Evolutionary conservation across 2,329 filamentous ascomycete genomes (phyloP).

Genomic region (Aspergillus japonicus): DNA sequence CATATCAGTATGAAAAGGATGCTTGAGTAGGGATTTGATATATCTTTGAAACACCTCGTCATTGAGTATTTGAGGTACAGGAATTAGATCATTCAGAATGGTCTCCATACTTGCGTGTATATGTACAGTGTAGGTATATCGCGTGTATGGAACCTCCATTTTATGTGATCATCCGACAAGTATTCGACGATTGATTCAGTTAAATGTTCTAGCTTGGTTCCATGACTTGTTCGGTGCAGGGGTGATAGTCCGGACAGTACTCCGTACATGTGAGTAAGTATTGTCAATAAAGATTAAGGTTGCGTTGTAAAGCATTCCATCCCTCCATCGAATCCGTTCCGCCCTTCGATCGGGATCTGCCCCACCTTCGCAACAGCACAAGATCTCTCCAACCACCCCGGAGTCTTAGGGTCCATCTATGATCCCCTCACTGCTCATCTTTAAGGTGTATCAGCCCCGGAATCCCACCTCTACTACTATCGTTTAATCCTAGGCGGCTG

Average conservation of each 20-base stretch:
- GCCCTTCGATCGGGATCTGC: not conserved
- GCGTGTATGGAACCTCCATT: too few species aligned
- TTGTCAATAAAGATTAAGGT: not conserved
- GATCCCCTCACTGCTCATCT: not conserved
- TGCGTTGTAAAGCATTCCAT: not conserved
- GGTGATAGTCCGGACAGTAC: too few species aligned
- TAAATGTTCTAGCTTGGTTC: conserved; percentile 3
- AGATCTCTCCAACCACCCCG: not conserved
- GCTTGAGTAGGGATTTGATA: too few species aligned
- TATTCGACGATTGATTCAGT: not conserved
- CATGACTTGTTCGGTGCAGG: conserved; percentile 8
- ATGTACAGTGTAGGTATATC: too few species aligned
- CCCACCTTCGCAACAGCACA: conserved; percentile 3
- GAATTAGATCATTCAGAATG: too few species aligned
- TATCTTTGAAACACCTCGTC: too few species aligned
- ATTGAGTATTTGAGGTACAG: too few species aligned
- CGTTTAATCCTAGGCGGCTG: not conserved
- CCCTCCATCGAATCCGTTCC: conserved; percentile 1
- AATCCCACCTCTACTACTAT: too few species aligned
- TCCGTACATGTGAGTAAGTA: too few species aligned
- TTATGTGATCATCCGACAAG: not conserved
- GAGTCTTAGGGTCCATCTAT: not conserved
- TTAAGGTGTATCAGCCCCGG: too few species aligned
- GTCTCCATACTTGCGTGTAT: too few species aligned
- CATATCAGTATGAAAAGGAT: too few species aligned